These are phyloP conservation scores for Tothia fuscella DNA, from an alignment of 2,329 filamentous ascomycete genomes.

Conservation along the genomic window DNA sequence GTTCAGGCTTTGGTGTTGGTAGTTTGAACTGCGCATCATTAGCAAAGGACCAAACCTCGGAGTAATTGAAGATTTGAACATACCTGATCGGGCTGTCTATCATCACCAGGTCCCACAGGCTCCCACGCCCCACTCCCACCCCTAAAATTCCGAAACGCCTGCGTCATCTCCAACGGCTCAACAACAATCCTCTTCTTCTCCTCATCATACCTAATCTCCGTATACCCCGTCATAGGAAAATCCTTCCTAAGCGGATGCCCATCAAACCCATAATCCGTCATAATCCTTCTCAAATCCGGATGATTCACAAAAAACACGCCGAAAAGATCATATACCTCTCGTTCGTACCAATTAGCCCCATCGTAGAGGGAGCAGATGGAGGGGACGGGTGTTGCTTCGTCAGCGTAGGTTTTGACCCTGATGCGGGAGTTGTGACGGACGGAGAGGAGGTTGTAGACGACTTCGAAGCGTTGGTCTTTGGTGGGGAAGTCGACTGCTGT, in stretches of 20 bases:
- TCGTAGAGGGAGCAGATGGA: conserved; percentile 79
- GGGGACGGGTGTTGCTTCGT: conserved; percentile 87
- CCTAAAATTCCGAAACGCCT: conserved; percentile 98
- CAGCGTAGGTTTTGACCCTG: conserved; percentile 96
- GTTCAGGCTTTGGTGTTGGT: conserved; percentile 88
- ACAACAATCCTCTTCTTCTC: conserved; percentile 99
- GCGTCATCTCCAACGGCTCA: conserved; percentile 92
- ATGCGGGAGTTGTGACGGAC: conserved; percentile 95
- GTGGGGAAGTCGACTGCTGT: conserved; percentile 95
- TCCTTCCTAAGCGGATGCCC: conserved; percentile 96
- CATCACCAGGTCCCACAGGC: conserved; percentile 57
- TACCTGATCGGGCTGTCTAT: conserved; percentile 64
- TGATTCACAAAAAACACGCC: conserved; percentile 94
- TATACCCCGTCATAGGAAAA: conserved; percentile 96
- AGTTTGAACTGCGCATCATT: conserved; percentile 61
- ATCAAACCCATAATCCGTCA: conserved; percentile 99
- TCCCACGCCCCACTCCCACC: conserved; percentile 57
- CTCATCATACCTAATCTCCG: conserved; percentile 94
- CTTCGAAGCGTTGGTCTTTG: conserved; percentile 87
- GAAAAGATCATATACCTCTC: conserved; percentile 95
- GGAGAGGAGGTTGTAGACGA: conserved; percentile 94
- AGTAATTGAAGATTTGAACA: conserved; percentile 12
- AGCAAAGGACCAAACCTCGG: background rate
- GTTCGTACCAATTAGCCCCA: conserved; percentile 97
- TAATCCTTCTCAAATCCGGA: conserved; percentile 90